Conservation (phyloP, 1,284 basidiomycete species). For the Ceraceosorus guamensis region DNA sequence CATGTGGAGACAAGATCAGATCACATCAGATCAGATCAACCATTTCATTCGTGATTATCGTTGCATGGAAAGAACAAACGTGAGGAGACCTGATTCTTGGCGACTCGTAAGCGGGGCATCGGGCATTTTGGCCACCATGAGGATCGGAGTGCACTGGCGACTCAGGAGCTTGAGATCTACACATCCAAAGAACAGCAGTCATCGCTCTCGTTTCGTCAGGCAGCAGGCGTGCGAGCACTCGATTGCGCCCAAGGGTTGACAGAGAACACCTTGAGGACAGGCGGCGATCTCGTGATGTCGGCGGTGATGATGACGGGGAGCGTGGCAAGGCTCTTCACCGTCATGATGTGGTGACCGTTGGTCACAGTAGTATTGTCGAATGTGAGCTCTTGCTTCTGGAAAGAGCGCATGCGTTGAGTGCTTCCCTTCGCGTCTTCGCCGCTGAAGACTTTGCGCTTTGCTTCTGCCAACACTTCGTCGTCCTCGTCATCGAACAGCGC, state of each 20-base stretch:
- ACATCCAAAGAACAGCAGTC: no score
- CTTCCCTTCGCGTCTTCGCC: constrained; percentile 25
- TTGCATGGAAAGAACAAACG: no score
- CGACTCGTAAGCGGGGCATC: no score
- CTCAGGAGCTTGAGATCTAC: no score
- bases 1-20: no score
- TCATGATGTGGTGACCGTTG: constrained; percentile 21
- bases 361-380: constrained; percentile 20
- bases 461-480: constrained; percentile 24
- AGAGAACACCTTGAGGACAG: constrained; percentile 36
- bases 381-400: constrained; percentile 17
- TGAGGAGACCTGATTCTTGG: no score
- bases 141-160: no score
- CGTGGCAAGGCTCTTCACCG: constrained; percentile 30
- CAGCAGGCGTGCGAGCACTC: neutral
- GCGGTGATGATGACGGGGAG: constrained; percentile 38
- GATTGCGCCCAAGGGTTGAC: constrained; percentile 9
- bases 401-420: constrained; percentile 21
- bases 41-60: no score
- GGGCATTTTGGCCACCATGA: no score
- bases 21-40: no score
- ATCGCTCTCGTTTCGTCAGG: no score
- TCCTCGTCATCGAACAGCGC: constrained; percentile 41
- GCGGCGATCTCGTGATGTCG: constrained; percentile 41
- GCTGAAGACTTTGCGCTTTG: constrained; percentile 17